A percentile compares a stretch with the other conserved stretches of the same genome.
phyloP scores from a whole-genome alignment of 192 early-diverging fungal species.

The Entrophospora sp. region DNA sequence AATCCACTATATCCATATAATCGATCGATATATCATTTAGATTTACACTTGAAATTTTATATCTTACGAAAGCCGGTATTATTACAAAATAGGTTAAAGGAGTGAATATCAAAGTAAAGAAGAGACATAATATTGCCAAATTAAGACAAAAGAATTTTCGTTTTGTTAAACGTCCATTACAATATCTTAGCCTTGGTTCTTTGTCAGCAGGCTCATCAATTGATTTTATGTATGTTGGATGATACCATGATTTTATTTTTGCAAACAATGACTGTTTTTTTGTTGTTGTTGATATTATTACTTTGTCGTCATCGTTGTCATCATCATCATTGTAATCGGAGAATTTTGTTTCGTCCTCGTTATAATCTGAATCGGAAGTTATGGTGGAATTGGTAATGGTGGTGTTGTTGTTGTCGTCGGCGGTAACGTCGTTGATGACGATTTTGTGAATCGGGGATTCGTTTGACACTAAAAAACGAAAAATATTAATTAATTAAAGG shows the following conservation, averaged over 20 bases:
- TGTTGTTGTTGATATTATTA: too few species aligned
- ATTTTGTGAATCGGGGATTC: too few species aligned
- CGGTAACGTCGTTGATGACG: too few species aligned
- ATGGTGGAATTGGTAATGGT: too few species aligned
- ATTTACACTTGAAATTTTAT: neutral
- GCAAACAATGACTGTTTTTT: neutral
- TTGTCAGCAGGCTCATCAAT: neutral
- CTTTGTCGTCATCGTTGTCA: too few species aligned
- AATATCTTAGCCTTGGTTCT: neutral
- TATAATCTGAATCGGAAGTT: too few species aligned
- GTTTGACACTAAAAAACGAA: too few species aligned
- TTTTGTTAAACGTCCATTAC: neutral
- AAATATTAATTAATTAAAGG: too few species aligned
- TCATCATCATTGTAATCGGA: too few species aligned
- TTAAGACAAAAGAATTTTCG: neutral
- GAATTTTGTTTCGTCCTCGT: too few species aligned
- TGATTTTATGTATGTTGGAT: neutral
- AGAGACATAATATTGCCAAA: neutral
- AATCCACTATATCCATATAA: neutral
- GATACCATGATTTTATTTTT: neutral
- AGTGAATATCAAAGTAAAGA: neutral
- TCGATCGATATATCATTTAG: neutral
- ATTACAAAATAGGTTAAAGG: neutral
- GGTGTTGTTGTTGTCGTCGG: too few species aligned
- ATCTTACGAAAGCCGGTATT: neutral